Conservation (phyloP, 306 rosid species). For the Comarum palustre region DNA sequence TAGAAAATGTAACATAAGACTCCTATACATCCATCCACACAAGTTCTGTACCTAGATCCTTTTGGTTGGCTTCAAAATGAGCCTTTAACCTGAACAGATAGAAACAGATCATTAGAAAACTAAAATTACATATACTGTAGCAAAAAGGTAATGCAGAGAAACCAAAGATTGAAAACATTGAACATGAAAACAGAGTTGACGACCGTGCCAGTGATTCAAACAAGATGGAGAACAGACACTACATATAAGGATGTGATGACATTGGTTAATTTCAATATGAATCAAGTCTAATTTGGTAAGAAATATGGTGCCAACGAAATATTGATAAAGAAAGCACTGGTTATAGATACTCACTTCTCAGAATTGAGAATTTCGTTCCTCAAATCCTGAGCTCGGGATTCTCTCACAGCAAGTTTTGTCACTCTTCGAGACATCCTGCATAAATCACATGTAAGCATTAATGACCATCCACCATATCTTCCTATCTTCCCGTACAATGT, state of each 20-base stretch:
- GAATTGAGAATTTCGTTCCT: constrained; percentile 92
- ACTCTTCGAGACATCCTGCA: constrained; percentile 87
- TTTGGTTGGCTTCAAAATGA: constrained; percentile 13
- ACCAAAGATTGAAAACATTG: neutral
- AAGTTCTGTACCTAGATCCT: constrained; percentile 6
- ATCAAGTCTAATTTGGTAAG: neutral
- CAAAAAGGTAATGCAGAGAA: neutral
- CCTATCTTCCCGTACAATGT: neutral
- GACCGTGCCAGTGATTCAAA: neutral
- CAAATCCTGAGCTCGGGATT: constrained; percentile 85
- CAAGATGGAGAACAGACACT: neutral
- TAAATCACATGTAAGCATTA: constrained; percentile 18
- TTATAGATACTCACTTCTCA: constrained; percentile 62
- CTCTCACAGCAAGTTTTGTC: constrained; percentile 79
- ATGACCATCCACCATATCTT: neutral
- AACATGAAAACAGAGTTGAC: neutral
- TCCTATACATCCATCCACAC: neutral
- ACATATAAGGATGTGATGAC: neutral
- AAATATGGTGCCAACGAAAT: neutral
- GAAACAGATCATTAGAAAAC: neutral
- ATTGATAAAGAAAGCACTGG: neutral
- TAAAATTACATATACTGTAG: neutral
- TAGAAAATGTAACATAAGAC: neutral
- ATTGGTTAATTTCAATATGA: neutral
- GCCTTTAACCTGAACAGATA: constrained; percentile 9